These are phyloP conservation scores for Chamaecrista fasciculata DNA, from an alignment of 306 rosid genomes.

Conservation along the genomic window DNA sequence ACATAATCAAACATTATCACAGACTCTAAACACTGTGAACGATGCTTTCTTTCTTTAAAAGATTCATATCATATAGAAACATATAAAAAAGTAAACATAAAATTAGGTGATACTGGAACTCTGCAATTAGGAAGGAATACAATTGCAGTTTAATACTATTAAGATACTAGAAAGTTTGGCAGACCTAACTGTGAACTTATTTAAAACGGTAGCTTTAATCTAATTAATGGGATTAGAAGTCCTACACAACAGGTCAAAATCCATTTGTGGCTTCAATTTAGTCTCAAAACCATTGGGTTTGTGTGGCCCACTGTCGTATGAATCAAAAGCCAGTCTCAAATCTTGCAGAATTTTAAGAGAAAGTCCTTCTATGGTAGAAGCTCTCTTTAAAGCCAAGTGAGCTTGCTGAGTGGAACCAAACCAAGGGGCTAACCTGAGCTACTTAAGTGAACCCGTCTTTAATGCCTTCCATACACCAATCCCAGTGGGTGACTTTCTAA, in stretches of 20 bases:
- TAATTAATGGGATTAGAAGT: neutral
- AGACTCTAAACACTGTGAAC: neutral
- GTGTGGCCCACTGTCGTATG: no score
- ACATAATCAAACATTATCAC: constrained; percentile 22
- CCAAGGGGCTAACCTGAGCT: no score
- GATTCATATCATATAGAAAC: neutral
- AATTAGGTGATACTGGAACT: neutral
- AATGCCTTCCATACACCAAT: no score
- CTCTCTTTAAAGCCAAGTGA: no score
- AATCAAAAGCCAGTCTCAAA: no score
- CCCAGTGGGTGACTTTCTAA: no score
- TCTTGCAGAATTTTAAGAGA: no score
- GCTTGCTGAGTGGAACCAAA: no score
- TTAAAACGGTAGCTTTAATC: neutral
- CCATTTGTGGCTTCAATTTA: neutral
- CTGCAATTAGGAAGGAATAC: neutral
- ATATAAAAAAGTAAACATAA: neutral
- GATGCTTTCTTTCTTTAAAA: neutral
- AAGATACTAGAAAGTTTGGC: neutral
- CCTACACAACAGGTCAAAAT: neutral
- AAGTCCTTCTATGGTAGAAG: no score
- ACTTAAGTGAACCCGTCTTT: no score
- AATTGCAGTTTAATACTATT: neutral
- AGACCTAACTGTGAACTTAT: neutral
- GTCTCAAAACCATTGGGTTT: no score